Conservation (phyloP, 2,329 filamentous ascomycete genomes). For the Epichloe bromicola region DNA sequence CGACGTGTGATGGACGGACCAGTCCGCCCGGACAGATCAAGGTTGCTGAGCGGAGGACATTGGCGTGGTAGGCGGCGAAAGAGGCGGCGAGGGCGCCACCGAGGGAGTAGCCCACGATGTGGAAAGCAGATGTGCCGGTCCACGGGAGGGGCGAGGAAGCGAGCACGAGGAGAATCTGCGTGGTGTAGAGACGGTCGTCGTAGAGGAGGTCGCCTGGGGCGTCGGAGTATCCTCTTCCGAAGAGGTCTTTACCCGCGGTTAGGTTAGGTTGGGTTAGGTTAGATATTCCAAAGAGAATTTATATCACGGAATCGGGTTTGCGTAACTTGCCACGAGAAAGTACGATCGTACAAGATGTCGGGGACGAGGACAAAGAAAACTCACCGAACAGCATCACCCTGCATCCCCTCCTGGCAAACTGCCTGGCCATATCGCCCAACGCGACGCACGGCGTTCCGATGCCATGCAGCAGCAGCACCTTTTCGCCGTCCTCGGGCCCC, state of each 20-base stretch:
- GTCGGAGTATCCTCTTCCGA: conserved; percentile 55
- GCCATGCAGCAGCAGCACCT: conserved; percentile 65
- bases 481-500: conserved; percentile 58
- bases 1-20: conserved; percentile 49
- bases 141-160: conserved; percentile 57
- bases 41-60: conserved; percentile 48
- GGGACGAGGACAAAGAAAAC: conserved; percentile 32
- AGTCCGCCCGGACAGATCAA: conserved; percentile 59
- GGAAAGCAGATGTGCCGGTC: conserved; percentile 46
- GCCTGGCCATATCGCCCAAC: conserved; percentile 51
- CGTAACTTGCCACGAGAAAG: too few relatives aligned
- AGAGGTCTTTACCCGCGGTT: conserved; percentile 39
- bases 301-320: too few relatives aligned
- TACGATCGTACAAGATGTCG: conserved; percentile 43
- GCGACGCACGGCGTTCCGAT: conserved; percentile 68
- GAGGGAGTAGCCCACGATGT: conserved; percentile 67
- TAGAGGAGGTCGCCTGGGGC: conserved; percentile 54
- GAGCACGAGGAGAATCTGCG: conserved; percentile 59
- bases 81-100: conserved; percentile 66
- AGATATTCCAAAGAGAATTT: too few relatives aligned
- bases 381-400: conserved; percentile 67
- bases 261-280: too few relatives aligned
- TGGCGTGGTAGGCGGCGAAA: conserved; percentile 58
- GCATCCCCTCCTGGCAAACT: conserved; percentile 51
- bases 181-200: conserved; percentile 58